Evolutionary conservation across 352 stramenopile genomes (phyloP), one percentile per base, ranked within the genome.

Genomic region (Phytophthora uliginosa): DNA sequence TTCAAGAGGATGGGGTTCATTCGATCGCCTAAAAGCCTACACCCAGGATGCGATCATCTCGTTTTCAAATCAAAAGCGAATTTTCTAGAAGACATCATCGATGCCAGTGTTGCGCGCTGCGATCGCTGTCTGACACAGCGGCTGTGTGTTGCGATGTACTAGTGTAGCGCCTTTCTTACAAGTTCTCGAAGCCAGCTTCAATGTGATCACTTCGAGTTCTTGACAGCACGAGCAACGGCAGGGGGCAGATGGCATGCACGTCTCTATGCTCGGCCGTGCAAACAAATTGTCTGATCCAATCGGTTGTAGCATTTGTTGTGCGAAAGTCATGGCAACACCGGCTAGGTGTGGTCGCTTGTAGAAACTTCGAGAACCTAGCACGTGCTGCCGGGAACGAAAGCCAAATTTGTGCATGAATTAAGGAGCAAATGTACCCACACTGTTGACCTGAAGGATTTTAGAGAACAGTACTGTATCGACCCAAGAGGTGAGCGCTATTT

Each of bases 21-120:
- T 50, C 34, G 42, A 22, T 50, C 42, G 42, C 42, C 42, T 22
- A 48, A 13, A 66, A 20, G 31, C 26, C 31, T 13, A 36, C 18
- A 4, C 3, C 28, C 47, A 53, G 20, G n/a, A 26, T 22, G 45
- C 45, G n/a, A 13, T 2, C 38, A 55, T 7, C 7, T 68, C n/a
- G 36, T 20, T 45, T 47, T 53, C 53, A 69, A 63, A 69, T 69
- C 62, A 48, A 36, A 55, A 48, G 18, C 52, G 38, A 69, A 42
- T 42, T 56, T 62, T 69, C 62, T 10, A 63, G 62, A 69, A 69
- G 28, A 47, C 28, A 7, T 15, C 28, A 26, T 31, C 8, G 53
- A 26, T 31, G 20, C n/a, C 18, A 26, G n/a, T 31, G 24, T 24
- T 18, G 7, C n/a, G 51, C 52, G 18, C 26, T 58, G 52, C 26